Evolutionary conservation across 192 early-diverging fungal genomes (phyloP).

Genomic region (Chytriomyces sp.): DNA sequence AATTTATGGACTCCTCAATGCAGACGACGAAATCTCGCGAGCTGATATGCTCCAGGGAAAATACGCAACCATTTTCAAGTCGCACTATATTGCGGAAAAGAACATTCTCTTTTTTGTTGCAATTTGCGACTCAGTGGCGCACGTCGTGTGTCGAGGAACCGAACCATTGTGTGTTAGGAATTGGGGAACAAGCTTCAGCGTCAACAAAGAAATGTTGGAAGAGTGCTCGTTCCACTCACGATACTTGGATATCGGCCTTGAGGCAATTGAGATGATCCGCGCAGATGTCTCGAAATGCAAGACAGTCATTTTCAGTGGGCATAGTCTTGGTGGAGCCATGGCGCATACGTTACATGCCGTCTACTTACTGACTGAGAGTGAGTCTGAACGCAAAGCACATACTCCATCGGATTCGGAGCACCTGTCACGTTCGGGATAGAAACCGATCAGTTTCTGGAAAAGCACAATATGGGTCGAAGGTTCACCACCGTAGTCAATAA

Average conservation of each 20-base stretch:
- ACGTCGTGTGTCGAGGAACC: constrained; percentile 17
- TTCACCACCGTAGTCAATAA: constrained; percentile 15
- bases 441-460: constrained; percentile 5
- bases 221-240: constrained; percentile 7
- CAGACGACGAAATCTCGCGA: no score
- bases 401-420: constrained; percentile 21
- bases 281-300: background rate
- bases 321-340: constrained; percentile 12
- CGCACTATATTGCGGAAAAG: no score
- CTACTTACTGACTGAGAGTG: constrained; percentile 3
- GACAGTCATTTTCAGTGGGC: constrained; percentile 12
- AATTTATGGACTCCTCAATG: no score
- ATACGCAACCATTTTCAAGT: no score
- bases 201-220: background rate
- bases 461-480: background rate
- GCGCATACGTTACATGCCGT: constrained; percentile 19
- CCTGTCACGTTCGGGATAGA: constrained; percentile 11
- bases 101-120: constrained; percentile 7
- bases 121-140: background rate
- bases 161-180: background rate
- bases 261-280: no score
- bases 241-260: constrained; percentile 6
- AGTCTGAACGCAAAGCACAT: background rate
- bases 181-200: constrained; percentile 1
- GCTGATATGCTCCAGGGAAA: no score